phyloP scores from a whole-genome alignment of 306 rosid genomes.

The Cucurbita maxima region DNA sequence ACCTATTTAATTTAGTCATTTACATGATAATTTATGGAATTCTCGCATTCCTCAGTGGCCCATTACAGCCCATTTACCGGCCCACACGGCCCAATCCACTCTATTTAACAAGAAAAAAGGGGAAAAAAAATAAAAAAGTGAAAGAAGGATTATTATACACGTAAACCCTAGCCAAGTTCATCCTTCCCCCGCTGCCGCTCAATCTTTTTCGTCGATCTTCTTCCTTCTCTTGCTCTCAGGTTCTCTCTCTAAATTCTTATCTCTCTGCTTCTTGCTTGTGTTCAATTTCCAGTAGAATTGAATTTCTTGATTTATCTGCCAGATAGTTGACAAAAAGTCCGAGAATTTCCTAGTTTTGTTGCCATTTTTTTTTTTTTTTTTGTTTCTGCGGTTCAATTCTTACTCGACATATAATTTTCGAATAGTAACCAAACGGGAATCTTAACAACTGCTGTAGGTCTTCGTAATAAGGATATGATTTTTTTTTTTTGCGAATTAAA shows the following conservation, averaged over 20 bases:
- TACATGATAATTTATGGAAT: too few relatives aligned
- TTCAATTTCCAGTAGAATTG: background rate
- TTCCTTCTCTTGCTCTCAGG: background rate
- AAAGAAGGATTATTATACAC: background rate
- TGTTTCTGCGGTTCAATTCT: background rate
- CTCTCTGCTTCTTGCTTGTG: background rate
- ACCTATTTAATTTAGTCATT: too few relatives aligned
- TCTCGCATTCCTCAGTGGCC: background rate
- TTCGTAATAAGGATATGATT: background rate
- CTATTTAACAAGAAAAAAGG: background rate
- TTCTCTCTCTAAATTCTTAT: background rate
- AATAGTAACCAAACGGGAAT: background rate
- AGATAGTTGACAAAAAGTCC: background rate
- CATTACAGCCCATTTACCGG: background rate
- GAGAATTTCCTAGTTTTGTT: background rate
- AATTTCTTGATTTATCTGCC: background rate
- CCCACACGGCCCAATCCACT: background rate
- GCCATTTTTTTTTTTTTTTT: background rate
- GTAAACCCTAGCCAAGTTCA: background rate
- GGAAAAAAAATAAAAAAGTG: background rate
- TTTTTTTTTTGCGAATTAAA: background rate
- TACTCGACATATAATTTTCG: background rate
- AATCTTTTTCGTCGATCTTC: background rate
- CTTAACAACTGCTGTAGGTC: background rate
- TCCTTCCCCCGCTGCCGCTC: background rate